Percentiles rank a stretch among this genome's conserved stretches.
These are phyloP conservation scores for Talinum fruticosum DNA, from an alignment of 148 eudicot genomes.

Conservation along the genomic window DNA sequence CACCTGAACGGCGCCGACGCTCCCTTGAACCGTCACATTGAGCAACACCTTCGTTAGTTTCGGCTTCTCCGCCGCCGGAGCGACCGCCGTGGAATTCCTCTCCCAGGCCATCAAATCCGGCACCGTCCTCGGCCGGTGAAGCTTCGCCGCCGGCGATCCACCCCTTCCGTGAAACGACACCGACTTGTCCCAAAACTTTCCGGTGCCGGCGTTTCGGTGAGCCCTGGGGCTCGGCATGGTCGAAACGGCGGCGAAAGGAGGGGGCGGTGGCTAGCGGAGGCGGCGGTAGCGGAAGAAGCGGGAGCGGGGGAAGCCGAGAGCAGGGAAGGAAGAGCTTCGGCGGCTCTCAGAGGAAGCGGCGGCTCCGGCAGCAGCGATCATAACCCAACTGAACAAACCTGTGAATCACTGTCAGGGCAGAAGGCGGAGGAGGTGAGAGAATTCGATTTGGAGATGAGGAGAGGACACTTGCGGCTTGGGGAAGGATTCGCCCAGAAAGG, in stretches of 20 bases:
- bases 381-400: conserved; percentile 23
- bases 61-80: conserved; percentile 15
- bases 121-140: conserved; percentile 58
- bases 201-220: conserved; percentile 26
- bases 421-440: not conserved
- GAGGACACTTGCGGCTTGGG: not conserved
- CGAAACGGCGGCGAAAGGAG: not conserved
- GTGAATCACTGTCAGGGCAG: not conserved
- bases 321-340: conserved; percentile 21
- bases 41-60: conserved; percentile 61
- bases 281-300: conserved; percentile 39
- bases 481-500: not conserved
- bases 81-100: not conserved
- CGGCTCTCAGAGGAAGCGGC: conserved; percentile 31
- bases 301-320: conserved; percentile 25
- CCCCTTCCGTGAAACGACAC: conserved; percentile 51
- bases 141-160: conserved; percentile 12
- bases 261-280: not conserved
- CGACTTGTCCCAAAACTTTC: conserved; percentile 35
- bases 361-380: conserved; percentile 27
- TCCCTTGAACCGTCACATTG: conserved; percentile 70
- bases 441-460: not conserved
- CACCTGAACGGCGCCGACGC: conserved; percentile 65
- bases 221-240: conserved; percentile 47
- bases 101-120: conserved; percentile 44